A percentile compares a stretch with the other conserved stretches of the same genome.
Evolutionary conservation across 2,329 filamentous ascomycete genomes (phyloP).

Genomic region (Fusarium tjaetaba): DNA sequence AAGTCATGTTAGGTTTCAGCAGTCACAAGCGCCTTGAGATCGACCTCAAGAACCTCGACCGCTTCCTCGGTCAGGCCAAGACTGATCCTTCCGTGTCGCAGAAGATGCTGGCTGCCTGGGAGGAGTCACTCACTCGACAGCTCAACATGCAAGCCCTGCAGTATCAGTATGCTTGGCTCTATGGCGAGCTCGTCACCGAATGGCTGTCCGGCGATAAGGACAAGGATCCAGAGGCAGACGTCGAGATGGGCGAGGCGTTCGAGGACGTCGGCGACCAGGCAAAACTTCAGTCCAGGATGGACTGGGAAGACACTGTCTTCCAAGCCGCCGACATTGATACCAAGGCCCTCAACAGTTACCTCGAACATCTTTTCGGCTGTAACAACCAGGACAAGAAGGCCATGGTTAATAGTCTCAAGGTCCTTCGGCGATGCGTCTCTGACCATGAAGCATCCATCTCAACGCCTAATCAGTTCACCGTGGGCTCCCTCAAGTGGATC

Average conservation of each 20-base stretch:
- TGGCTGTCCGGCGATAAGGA: constrained; percentile 52
- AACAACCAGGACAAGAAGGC: constrained; percentile 37
- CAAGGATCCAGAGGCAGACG: constrained; percentile 17
- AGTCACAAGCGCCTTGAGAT: constrained; percentile 44
- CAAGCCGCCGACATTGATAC: constrained; percentile 51
- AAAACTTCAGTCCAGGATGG: constrained; percentile 50
- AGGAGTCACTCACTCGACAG: constrained; percentile 50
- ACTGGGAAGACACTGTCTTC: constrained; percentile 60
- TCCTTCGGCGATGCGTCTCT: constrained; percentile 43
- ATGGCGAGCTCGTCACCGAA: constrained; percentile 58
- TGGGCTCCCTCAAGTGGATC: constrained; percentile 49
- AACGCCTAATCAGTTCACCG: constrained; percentile 49
- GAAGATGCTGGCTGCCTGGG: constrained; percentile 48
- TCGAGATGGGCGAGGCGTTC: constrained; percentile 50
- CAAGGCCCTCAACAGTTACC: constrained; percentile 50
- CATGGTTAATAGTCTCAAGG: constrained; percentile 38
- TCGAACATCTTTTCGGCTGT: constrained; percentile 54
- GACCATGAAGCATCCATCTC: constrained; percentile 47
- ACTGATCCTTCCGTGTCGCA: constrained; percentile 54
- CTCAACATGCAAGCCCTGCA: constrained; percentile 55
- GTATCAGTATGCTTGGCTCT: constrained; percentile 57
- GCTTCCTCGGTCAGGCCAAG: constrained; percentile 52
- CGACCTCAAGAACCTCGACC: constrained; percentile 52
- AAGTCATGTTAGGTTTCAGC: constrained; percentile 35
- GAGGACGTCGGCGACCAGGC: constrained; percentile 54